phyloP scores from a whole-genome alignment of 257 asterid genomes.

The Nicotiana tomentosiformis region DNA sequence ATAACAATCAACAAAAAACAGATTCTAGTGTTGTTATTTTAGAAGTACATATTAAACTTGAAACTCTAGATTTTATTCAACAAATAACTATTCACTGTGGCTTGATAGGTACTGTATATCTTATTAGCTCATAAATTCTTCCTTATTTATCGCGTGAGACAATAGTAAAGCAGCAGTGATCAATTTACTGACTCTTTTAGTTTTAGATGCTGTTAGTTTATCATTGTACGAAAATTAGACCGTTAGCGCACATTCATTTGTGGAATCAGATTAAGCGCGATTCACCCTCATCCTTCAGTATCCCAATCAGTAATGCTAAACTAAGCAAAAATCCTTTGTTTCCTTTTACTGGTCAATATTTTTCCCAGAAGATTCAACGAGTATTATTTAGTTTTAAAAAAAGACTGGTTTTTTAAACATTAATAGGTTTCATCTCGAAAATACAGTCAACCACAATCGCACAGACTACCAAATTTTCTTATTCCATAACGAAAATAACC shows the following conservation, averaged over 20 bases:
- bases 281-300: not conserved
- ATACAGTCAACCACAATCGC: constrained; percentile 1
- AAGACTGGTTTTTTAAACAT: not conserved
- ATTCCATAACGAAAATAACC: not conserved
- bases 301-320: not conserved
- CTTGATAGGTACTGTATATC: not conserved
- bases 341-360: not conserved
- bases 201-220: not conserved
- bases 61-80: not conserved
- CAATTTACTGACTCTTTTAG: not conserved
- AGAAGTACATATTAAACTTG: not conserved
- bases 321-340: not conserved
- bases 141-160: not conserved
- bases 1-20: not conserved
- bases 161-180: not conserved
- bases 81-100: not conserved
- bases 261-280: not conserved
- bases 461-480: not conserved
- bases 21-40: not conserved
- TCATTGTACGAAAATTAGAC: not conserved
- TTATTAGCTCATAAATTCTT: not conserved
- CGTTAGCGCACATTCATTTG: not conserved
- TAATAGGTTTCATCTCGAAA: not conserved
- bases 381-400: not conserved
- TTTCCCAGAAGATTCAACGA: not conserved